These are phyloP conservation scores for Solanum chilense DNA, from an alignment of 257 asterid genomes.

Conservation along the genomic window DNA sequence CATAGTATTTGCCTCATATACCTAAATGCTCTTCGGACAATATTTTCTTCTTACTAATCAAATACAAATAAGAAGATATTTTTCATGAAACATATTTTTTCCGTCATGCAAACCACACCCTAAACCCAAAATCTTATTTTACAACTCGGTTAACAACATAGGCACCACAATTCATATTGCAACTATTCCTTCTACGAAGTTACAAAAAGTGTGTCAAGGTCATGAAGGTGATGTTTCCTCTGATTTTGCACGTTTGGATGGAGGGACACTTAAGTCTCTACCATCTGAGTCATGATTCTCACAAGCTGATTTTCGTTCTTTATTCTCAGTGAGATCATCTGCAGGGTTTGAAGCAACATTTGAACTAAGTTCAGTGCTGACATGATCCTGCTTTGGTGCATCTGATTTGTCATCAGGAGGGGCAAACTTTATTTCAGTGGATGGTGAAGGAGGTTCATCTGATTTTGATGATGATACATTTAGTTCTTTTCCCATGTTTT, in stretches of 20 bases:
- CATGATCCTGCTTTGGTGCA: constrained; percentile 5
- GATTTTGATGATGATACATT: constrained; percentile 22
- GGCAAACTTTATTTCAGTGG: constrained; percentile 12
- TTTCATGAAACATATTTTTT: not conserved
- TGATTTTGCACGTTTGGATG: constrained; percentile 31
- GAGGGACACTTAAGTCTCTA: constrained; percentile 3
- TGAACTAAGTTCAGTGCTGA: not conserved
- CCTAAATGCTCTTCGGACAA: not conserved
- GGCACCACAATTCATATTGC: not conserved
- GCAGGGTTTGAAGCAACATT: constrained; percentile 6
- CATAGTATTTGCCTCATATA: not conserved
- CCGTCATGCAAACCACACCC: not conserved
- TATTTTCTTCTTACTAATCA: not conserved
- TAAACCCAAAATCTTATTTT: not conserved
- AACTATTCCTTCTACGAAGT: not conserved
- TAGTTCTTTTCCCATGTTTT: constrained; percentile 46
- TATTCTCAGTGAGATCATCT: not conserved
- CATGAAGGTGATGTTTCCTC: constrained; percentile 6
- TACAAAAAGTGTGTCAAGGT: constrained; percentile 1
- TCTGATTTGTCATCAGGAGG: constrained; percentile 13
- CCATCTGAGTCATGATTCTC: constrained; percentile 15
- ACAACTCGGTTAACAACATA: not conserved
- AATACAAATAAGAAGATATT: not conserved
- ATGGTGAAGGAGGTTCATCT: constrained; percentile 14
- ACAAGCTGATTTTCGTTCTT: constrained; percentile 9